Conservation (phyloP, 805 yeast genomes). For the Teunomyces gatunensis region DNA sequence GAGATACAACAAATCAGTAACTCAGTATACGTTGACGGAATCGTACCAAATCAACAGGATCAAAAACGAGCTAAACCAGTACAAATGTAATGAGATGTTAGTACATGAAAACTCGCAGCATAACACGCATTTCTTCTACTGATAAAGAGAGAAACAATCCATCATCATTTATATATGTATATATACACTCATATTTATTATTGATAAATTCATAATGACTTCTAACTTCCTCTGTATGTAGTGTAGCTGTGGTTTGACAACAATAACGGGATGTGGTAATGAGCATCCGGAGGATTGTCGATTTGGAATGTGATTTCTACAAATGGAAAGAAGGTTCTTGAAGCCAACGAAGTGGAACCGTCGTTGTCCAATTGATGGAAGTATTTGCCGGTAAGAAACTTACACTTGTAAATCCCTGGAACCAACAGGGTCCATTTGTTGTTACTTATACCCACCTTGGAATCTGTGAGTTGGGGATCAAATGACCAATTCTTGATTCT, state of each 20-base stretch:
- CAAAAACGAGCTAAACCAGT: conserved; percentile 62
- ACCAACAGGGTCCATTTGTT: conserved; percentile 43
- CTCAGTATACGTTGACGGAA: conserved; percentile 50
- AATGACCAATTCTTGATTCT: conserved; percentile 68
- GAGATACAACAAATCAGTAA: conserved; percentile 51
- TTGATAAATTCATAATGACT: not conserved
- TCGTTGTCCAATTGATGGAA: conserved; percentile 34
- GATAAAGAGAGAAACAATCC: conserved; percentile 9
- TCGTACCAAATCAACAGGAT: conserved; percentile 52
- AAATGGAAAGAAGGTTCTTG: conserved; percentile 76
- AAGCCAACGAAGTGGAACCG: conserved; percentile 10
- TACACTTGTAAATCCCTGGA: conserved; percentile 71
- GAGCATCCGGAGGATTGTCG: conserved; percentile 65
- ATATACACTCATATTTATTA: not conserved
- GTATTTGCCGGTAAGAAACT: conserved; percentile 74
- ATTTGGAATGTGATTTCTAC: conserved; percentile 78
- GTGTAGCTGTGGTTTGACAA: conserved; percentile 85
- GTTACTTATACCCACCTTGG: conserved; percentile 13
- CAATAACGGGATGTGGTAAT: conserved; percentile 86
- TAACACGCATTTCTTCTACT: conserved; percentile 65
- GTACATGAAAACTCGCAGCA: conserved; percentile 60
- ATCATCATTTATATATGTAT: not conserved
- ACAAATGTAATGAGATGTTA: conserved; percentile 62
- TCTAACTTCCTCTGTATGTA: conserved; percentile 80
- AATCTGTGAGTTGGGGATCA: conserved; percentile 29